A percentile compares a stretch with the other conserved stretches of the same genome.
Evolutionary conservation across 345 rosid species (phyloP).

Genomic region (Gossypium herbaceum): DNA sequence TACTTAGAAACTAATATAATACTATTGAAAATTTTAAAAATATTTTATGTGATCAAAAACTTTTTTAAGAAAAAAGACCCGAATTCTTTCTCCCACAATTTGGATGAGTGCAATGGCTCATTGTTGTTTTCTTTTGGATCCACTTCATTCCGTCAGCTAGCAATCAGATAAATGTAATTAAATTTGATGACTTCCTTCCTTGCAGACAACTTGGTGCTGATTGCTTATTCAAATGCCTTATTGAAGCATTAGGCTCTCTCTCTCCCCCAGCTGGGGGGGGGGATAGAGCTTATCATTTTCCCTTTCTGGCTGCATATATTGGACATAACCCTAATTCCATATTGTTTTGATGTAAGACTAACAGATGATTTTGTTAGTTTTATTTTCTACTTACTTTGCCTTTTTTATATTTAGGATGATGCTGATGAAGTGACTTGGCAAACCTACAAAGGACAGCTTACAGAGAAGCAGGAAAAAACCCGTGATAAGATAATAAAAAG

Average conservation of each 20-base stretch:
- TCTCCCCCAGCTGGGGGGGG: background rate
- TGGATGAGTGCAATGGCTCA: background rate
- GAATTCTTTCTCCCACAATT: background rate
- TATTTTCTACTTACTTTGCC: constrained; percentile 8
- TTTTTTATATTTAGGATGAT: constrained; percentile 57
- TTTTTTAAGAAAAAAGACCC: background rate
- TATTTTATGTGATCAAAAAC: background rate
- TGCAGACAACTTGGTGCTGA: background rate
- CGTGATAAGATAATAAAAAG: constrained; percentile 69
- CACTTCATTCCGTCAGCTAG: background rate
- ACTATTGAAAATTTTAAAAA: background rate
- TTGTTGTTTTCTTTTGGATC: background rate
- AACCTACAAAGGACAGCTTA: constrained; percentile 87
- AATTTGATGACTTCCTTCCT: background rate
- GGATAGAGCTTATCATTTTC: background rate
- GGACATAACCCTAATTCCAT: background rate
- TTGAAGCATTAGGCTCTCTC: background rate
- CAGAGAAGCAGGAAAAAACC: constrained; percentile 94
- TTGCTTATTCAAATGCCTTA: background rate
- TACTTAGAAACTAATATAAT: background rate
- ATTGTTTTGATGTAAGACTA: background rate
- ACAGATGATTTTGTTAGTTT: background rate
- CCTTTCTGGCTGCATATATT: background rate
- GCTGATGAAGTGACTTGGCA: constrained; percentile 92
- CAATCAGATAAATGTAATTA: background rate